Base-by-base conservation (phyloP, 768 basidiomycete genomes). In the Postia placenta region DNA sequence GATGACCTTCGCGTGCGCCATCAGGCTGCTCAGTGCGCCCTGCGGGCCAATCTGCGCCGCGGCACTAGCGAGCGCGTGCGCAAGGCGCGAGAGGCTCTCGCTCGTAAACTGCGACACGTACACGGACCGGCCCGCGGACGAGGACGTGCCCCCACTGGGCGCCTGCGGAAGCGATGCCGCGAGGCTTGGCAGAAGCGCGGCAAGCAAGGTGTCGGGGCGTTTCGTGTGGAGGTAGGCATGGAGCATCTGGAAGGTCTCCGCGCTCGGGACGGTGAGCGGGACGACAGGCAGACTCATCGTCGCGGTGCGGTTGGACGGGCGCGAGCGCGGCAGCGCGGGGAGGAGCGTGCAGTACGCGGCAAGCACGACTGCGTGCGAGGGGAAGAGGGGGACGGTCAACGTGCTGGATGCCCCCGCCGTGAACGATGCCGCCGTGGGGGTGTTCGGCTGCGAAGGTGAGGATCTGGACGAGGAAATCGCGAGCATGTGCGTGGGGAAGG, bases 321-420 rank as follows among this genome's bases (percentile, higher is more conserved):
- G 33, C 40, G 60, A 43, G 9, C 65, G 59, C 30, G 58, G 48
- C 23, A 86, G 71, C 20, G 72, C 64, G 1, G 84, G 80, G 5
- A 90, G 72, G 37, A 75, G 71, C 15, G 86, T 68, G 61, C 85
- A 91, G 59, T 86, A 74, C 0, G 82, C 71, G 5, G 83, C 83
- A 47, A 91, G 73, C 37, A 90, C 72, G 45, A 87, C 65, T 27
- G 79, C 78, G 65, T 92, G 88, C 11, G 79, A 74, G 4, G 89
- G 82, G 55, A 76, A 82, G 45, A 90, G 70, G 9, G 73, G 57
- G 20, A 61, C 52, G 26, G 58, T 59, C 5, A 55, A 52, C 69
- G 54, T 12, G 52, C 45, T 28, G 50, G 60, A 56, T n/a, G 51
- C 20, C 28, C 49, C 48, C 45, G 59, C 54, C 11, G 56, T 49